These are phyloP conservation scores for Coemansia sp. DNA, from an alignment of 192 early-diverging fungal species.

Conservation along the genomic window DNA sequence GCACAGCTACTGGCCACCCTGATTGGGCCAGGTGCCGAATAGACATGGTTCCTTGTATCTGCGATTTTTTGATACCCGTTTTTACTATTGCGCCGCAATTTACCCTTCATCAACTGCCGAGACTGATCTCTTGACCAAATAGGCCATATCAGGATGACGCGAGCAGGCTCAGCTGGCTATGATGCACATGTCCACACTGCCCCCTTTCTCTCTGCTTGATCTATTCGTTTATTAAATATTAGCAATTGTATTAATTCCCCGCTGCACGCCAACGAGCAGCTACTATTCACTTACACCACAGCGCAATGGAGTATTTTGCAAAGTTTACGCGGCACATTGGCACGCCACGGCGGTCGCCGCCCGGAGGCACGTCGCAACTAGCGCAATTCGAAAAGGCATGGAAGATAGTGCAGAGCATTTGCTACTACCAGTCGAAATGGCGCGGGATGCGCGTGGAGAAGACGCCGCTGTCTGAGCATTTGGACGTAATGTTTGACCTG, in stretches of 20 bases:
- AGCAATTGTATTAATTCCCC: too few relatives aligned
- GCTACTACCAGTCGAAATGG: conserved; percentile 50
- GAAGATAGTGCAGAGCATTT: conserved; percentile 55
- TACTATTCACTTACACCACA: not conserved
- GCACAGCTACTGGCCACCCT: conserved; percentile 36
- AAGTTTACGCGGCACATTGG: conserved; percentile 65
- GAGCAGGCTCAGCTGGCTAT: too few relatives aligned
- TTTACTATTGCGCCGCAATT: conserved; percentile 4
- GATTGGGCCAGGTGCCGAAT: not conserved
- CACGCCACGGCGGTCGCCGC: conserved; percentile 60
- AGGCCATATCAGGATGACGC: too few relatives aligned
- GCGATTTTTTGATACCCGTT: not conserved
- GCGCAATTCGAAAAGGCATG: conserved; percentile 73
- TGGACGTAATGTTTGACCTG: conserved; percentile 83
- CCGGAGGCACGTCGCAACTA: conserved; percentile 62
- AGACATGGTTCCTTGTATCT: not conserved
- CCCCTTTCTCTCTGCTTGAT: conserved; percentile 8
- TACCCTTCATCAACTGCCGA: too few relatives aligned
- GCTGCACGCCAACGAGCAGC: not conserved
- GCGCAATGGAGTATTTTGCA: conserved; percentile 65
- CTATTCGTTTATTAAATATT: not conserved
- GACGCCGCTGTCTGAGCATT: conserved; percentile 73
- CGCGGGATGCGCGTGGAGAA: conserved; percentile 58
- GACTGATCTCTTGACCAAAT: too few relatives aligned
- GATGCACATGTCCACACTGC: not conserved